phyloP scores from a whole-genome alignment of 169 alveolate species.

The Babesia ovis region DNA sequence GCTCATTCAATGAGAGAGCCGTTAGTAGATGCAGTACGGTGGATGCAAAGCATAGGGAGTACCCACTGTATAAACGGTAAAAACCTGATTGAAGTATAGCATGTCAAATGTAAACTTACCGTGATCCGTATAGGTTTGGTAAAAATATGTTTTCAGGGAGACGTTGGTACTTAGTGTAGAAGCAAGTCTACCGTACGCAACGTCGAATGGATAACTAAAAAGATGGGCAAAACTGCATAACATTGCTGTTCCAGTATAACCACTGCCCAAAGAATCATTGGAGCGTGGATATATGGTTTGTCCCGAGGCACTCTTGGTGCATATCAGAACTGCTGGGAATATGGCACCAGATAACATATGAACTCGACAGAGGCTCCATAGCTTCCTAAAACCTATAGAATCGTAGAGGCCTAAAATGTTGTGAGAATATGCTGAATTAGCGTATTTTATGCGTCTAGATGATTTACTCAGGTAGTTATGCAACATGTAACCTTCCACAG shows the following conservation, averaged over 20 bases:
- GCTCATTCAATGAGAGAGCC: conserved; percentile 43
- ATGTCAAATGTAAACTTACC: not conserved
- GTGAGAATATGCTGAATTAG: not conserved
- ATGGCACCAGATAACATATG: conserved; percentile 52
- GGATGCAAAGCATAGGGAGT: conserved; percentile 46
- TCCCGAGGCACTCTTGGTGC: conserved; percentile 11
- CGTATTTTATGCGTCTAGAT: not conserved
- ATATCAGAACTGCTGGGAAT: conserved; percentile 47
- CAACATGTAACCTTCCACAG: not conserved
- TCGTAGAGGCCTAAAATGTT: conserved; percentile 28
- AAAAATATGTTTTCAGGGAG: not conserved
- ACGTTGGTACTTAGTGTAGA: conserved; percentile 1
- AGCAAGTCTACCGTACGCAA: conserved; percentile 50
- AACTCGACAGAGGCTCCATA: conserved; percentile 51
- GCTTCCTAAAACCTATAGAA: conserved; percentile 22
- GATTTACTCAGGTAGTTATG: not conserved
- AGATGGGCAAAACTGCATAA: conserved; percentile 47
- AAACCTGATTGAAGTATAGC: conserved; percentile 19
- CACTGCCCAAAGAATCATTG: conserved; percentile 11
- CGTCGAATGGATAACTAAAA: conserved; percentile 66
- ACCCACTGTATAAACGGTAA: conserved; percentile 56
- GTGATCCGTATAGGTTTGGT: not conserved
- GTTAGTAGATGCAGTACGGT: conserved; percentile 40
- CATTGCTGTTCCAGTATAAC: conserved; percentile 27
- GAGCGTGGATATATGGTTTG: not conserved